phyloP scores from a whole-genome alignment of 768 basidiomycete genomes.

The Crassisporium funariophilum region DNA sequence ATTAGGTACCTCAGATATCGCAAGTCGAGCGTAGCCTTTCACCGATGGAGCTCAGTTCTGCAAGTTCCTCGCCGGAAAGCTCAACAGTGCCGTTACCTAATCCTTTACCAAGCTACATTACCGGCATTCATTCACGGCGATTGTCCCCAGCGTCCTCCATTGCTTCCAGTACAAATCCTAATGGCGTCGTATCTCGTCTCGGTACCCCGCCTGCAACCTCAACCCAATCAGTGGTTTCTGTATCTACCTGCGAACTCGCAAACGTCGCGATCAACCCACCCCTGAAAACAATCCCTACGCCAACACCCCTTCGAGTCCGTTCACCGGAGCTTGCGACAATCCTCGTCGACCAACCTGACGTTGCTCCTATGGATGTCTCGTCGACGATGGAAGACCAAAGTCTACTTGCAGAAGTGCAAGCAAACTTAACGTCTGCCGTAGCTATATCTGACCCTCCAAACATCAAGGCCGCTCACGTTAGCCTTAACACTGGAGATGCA shows the following conservation, averaged over 20 bases:
- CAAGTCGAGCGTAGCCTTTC: constrained; percentile 51
- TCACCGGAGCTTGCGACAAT: too few species aligned
- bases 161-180: neutral
- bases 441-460: too few species aligned
- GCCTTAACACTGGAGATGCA: too few species aligned
- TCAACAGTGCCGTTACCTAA: constrained; percentile 13
- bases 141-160: neutral
- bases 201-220: neutral
- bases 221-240: neutral
- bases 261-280: too few species aligned
- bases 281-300: too few species aligned
- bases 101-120: constrained; percentile 1
- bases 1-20: constrained; percentile 13
- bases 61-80: constrained; percentile 33
- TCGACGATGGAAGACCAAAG: too few species aligned
- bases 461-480: too few species aligned
- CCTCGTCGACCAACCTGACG: too few species aligned
- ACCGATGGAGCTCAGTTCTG: constrained; percentile 64
- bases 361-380: too few species aligned
- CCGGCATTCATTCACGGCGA: neutral
- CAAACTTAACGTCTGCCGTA: too few species aligned
- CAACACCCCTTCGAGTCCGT: too few species aligned
- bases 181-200: neutral
- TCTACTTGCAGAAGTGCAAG: too few species aligned
- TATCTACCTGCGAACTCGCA: neutral